Evolutionary conservation across 2,329 filamentous ascomycete species (phyloP).

Genomic region (Aspergillaceae sp.): DNA sequence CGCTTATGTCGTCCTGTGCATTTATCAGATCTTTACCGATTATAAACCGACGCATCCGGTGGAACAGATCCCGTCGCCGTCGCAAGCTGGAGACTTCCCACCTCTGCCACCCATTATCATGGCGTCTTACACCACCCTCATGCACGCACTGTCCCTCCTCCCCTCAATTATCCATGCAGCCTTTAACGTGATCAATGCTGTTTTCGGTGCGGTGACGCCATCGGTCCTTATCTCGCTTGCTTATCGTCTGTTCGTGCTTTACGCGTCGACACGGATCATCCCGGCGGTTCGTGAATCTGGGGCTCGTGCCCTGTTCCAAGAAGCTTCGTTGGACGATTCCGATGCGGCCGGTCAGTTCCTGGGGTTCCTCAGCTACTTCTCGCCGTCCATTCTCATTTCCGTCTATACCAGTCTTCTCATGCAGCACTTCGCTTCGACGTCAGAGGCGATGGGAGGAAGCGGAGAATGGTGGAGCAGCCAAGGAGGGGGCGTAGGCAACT

Average conservation of each 20-base stretch:
- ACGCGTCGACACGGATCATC: conserved; percentile 90
- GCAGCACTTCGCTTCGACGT: conserved; percentile 82
- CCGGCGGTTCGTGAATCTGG: conserved; percentile 84
- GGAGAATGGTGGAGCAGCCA: conserved; percentile 76
- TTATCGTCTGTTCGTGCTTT: conserved; percentile 90
- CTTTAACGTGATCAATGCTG: conserved; percentile 78
- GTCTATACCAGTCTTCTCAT: conserved; percentile 93
- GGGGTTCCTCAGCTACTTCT: conserved; percentile 85
- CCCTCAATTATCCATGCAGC: conserved; percentile 75
- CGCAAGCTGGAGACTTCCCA: conserved; percentile 67
- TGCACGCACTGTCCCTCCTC: conserved; percentile 75
- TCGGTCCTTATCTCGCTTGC: conserved; percentile 91
- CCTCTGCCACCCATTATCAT: conserved; percentile 97
- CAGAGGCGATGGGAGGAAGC: conserved; percentile 50
- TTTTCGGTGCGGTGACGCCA: conserved; percentile 89
- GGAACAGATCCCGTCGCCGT: conserved; percentile 43
- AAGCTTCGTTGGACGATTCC: conserved; percentile 74
- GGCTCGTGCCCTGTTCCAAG: conserved; percentile 70
- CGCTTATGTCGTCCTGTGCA: conserved; percentile 94
- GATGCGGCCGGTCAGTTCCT: conserved; percentile 74
- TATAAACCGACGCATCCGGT: conserved; percentile 73
- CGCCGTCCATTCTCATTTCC: conserved; percentile 84
- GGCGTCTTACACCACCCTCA: conserved; percentile 89
- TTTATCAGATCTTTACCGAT: conserved; percentile 99
- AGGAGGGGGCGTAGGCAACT: conserved; percentile 73